Evolutionary conservation across 2,329 filamentous ascomycete species (phyloP).

Genomic region (Rachicladosporium sp.): DNA sequence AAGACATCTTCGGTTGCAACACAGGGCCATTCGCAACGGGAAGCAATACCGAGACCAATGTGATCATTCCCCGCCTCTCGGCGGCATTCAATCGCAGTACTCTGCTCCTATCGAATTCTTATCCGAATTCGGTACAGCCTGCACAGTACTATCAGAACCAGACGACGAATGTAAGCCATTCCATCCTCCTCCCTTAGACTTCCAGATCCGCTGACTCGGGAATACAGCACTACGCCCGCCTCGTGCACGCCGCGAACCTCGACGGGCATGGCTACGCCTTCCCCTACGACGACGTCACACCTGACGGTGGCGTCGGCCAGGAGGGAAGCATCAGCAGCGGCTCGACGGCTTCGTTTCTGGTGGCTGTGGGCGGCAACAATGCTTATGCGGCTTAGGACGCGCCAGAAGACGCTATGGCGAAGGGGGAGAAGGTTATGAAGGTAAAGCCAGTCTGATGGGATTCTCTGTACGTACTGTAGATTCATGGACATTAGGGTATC

Average conservation of each 20-base stretch:
- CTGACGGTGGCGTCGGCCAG: constrained; percentile 35
- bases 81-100: constrained; percentile 67
- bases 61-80: constrained; percentile 59
- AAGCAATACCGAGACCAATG: constrained; percentile 33
- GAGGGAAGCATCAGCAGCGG: constrained; percentile 22
- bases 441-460: too few species aligned
- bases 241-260: constrained; percentile 33
- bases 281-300: constrained; percentile 56
- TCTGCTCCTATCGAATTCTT: constrained; percentile 36
- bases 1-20: constrained; percentile 56
- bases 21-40: constrained; percentile 47
- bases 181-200: too few species aligned
- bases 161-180: constrained; percentile 22
- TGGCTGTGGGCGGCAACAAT: constrained; percentile 20
- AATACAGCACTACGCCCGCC: constrained; percentile 27
- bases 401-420: neutral
- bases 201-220: constrained; percentile 15
- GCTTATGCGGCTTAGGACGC: constrained; percentile 12
- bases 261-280: constrained; percentile 54
- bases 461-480: too few species aligned
- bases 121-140: constrained; percentile 22
- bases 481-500: too few species aligned
- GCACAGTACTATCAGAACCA: constrained; percentile 19
- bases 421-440: too few species aligned
- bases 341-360: constrained; percentile 15